Evolutionary conservation across 148 eudicot genomes (phyloP).

Genomic region (Camellia japonica): DNA sequence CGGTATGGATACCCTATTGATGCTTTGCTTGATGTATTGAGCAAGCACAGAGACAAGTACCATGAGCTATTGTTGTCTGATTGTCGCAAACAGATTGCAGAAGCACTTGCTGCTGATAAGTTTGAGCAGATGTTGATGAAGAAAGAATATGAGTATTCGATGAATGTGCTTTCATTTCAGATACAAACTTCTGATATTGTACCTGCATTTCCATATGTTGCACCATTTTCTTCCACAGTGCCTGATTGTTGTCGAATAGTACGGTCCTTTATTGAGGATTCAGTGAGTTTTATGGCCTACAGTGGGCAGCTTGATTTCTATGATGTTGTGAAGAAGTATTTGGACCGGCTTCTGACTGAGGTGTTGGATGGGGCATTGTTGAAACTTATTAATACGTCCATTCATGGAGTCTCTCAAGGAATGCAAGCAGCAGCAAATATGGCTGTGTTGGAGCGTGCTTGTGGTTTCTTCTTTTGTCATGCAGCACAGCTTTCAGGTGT

Average conservation of each 20-base stretch:
- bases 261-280: conserved; percentile 87
- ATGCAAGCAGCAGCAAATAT: conserved; percentile 95
- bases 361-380: conserved; percentile 74
- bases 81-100: conserved; percentile 81
- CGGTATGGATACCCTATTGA: conserved; percentile 81
- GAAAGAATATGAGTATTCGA: conserved; percentile 89
- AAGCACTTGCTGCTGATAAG: conserved; percentile 71
- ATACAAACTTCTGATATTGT: conserved; percentile 78
- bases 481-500: conserved; percentile 93
- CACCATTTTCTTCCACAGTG: conserved; percentile 87
- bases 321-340: conserved; percentile 85
- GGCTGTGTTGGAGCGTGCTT: conserved; percentile 93
- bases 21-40: conserved; percentile 84
- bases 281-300: conserved; percentile 87
- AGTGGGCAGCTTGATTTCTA: conserved; percentile 94
- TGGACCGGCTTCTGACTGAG: conserved; percentile 76
- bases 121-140: conserved; percentile 93
- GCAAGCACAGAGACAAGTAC: conserved; percentile 93
- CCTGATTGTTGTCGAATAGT: conserved; percentile 96
- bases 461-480: conserved; percentile 85
- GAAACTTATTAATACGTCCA: conserved; percentile 56
- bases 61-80: conserved; percentile 81
- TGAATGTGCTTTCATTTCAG: conserved; percentile 88
- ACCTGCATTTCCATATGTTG: conserved; percentile 88
- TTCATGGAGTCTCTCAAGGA: conserved; percentile 84